Conservation (phyloP, 208 protist species). For the Trichomonas gallinae region DNA sequence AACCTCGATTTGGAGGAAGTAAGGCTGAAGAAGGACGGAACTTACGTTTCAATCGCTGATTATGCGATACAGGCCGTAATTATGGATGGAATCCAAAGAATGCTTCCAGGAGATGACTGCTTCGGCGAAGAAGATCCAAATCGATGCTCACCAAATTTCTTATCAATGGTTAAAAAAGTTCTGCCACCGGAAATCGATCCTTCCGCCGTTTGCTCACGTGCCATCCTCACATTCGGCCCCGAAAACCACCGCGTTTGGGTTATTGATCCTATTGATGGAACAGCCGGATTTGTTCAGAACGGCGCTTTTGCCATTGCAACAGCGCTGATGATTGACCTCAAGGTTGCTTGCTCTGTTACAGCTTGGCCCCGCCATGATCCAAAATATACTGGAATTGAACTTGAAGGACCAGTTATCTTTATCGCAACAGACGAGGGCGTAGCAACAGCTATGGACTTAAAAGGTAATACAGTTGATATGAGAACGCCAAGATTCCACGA, state of each 20-base stretch:
- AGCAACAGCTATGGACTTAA: neutral
- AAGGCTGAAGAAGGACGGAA: neutral
- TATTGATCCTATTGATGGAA: slow-evolving; percentile 20
- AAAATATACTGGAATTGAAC: neutral
- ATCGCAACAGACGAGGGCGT: neutral
- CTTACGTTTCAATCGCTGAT: neutral
- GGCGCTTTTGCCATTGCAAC: neutral
- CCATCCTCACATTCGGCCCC: neutral
- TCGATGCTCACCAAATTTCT: neutral
- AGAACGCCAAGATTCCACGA: no score
- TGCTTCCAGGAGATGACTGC: neutral
- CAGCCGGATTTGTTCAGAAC: neutral
- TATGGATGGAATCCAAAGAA: neutral
- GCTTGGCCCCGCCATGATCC: neutral
- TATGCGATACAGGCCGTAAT: neutral
- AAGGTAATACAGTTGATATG: neutral
- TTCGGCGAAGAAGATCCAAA: neutral
- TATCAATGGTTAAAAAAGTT: neutral
- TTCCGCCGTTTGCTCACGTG: no score
- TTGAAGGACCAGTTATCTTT: neutral
- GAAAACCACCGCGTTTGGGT: neutral
- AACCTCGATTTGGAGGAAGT: neutral
- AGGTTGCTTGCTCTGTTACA: neutral
- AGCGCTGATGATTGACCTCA: neutral
- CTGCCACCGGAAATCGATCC: neutral